phyloP scores from a whole-genome alignment of 2,329 filamentous ascomycete species.

The Penicillium polonicum region DNA sequence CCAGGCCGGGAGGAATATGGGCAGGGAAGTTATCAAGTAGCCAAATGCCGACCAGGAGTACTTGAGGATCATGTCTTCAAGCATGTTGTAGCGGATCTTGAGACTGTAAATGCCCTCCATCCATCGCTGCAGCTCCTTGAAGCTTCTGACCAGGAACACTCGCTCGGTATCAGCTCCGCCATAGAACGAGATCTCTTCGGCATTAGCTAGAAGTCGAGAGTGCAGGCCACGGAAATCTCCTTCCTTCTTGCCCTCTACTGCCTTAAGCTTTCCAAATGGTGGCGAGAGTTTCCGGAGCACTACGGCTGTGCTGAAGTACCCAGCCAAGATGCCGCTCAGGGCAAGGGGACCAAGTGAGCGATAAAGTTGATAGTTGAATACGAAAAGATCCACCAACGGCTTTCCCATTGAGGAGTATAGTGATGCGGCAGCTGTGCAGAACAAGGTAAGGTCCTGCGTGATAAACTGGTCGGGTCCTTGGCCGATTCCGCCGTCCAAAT shows the following conservation, averaged over 20 bases:
- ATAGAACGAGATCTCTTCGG: constrained; percentile 97
- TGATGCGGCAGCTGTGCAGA: constrained; percentile 87
- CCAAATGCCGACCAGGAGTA: constrained; percentile 99
- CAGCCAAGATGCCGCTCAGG: constrained; percentile 78
- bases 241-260: constrained; percentile 90
- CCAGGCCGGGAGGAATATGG: constrained; percentile 92
- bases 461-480: constrained; percentile 95
- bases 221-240: constrained; percentile 92
- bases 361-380: constrained; percentile 98
- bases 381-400: constrained; percentile 91
- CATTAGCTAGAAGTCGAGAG: constrained; percentile 89
- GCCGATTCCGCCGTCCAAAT: constrained; percentile 87
- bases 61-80: constrained; percentile 96
- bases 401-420: constrained; percentile 97
- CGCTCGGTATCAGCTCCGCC: constrained; percentile 94
- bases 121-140: constrained; percentile 88
- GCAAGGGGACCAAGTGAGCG: constrained; percentile 86
- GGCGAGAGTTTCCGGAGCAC: constrained; percentile 85
- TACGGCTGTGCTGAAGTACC: constrained; percentile 92
- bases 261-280: constrained; percentile 94
- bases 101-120: constrained; percentile 99
- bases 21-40: constrained; percentile 87
- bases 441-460: constrained; percentile 91
- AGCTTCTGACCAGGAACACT: constrained; percentile 85
- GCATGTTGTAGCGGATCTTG: constrained; percentile 97